Evolutionary conservation across 257 asterid genomes (phyloP), one percentile per base, ranked within the genome.

Genomic region (Gardenia jasminoides): DNA sequence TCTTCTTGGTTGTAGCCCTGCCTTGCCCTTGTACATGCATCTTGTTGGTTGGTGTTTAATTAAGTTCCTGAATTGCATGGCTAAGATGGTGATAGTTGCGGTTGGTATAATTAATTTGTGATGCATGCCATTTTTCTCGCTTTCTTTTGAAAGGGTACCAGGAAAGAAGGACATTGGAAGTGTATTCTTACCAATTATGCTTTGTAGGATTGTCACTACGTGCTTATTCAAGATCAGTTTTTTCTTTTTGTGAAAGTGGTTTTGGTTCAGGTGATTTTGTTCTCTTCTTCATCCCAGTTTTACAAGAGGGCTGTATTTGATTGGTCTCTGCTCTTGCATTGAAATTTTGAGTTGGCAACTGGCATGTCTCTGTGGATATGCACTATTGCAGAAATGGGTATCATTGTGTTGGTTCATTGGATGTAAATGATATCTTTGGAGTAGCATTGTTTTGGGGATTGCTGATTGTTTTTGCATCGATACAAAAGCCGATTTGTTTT

Each of bases 11-110:
- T 17, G 24, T 28, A 41, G 7, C 28, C 17, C 56, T 59, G 65
- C 41, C 6, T 12, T 67, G 22, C 47, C 6, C 30, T 44, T 19
- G 9, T 26, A 28, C 67, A 39, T 70, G 41, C 56, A 65, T 54
- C 33, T 82, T 69, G 31, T 66, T n/a, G 50, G 41, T 39, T 11
- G 7, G 43, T 2, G 66, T 68, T 20, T 64, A 22, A 39, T 17
- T 39, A 56, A 28, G 75, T 24, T 54, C 15, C 46, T 41, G 72
- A 58, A 70, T 81, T 76, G 47, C 67, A 3, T 30, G 33, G 75
- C 56, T 43, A 36, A 41, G 70, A 15, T 62, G 62, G 44, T 31
- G 72, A 46, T 76, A 4, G 47, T 76, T 76, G 16, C 28, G 41
- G 4, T 66, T 66, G 24, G 7, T 66, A 28, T 26, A 48, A 22